Conservation (phyloP, 768 basidiomycete species). For the Rhizopogon roseolus region DNA sequence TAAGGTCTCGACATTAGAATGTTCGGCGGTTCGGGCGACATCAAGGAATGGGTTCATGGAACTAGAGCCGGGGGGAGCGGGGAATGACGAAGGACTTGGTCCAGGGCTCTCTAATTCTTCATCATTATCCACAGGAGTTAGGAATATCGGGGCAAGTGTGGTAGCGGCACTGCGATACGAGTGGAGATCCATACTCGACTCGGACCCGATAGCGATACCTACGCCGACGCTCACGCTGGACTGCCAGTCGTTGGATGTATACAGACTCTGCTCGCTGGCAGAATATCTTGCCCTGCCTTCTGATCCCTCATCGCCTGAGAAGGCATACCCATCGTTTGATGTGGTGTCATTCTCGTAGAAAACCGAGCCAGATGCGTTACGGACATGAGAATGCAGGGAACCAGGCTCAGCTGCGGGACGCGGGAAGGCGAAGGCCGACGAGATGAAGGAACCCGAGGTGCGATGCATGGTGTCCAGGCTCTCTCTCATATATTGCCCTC, state of each 20-base stretch:
- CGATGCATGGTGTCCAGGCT: not conserved
- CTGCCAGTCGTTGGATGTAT: not conserved
- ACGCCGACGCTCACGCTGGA: not conserved
- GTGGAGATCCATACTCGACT: conserved; percentile 2
- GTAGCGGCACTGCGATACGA: conserved; percentile 1
- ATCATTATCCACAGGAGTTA: not conserved
- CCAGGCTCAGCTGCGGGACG: not conserved
- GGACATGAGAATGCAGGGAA: not conserved
- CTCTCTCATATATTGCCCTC: not conserved
- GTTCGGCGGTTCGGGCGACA: too few relatives aligned
- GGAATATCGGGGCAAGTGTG: not conserved
- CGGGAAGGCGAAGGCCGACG: not conserved
- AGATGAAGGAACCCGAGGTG: not conserved
- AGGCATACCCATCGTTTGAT: not conserved
- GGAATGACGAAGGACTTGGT: conserved; percentile 5
- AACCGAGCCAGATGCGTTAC: not conserved
- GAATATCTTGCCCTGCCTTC: not conserved
- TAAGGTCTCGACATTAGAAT: not conserved
- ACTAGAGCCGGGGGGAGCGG: not conserved
- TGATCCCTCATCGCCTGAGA: not conserved
- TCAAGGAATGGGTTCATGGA: conserved; percentile 1
- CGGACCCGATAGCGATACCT: conserved; percentile 4
- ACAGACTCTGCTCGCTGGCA: not conserved
- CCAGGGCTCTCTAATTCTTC: not conserved
- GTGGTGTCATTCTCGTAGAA: not conserved